Conservation (phyloP, 2,329 filamentous ascomycete genomes). For the Clonostachys chloroleuca region DNA sequence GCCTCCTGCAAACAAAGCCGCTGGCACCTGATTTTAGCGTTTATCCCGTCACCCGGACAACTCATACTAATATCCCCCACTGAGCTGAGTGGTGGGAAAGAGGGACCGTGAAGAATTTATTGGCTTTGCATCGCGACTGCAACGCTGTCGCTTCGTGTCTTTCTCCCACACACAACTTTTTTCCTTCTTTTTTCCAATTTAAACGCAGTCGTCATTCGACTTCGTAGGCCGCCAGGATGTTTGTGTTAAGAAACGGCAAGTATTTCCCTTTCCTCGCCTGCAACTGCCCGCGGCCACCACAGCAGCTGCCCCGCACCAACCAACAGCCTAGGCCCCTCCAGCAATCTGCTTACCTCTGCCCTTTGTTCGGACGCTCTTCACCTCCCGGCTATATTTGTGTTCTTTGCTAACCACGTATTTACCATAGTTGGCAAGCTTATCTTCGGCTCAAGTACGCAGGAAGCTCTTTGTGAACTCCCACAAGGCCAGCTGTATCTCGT, state of each 20-base stretch:
- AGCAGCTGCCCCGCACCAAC: neutral
- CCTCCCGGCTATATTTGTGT: neutral
- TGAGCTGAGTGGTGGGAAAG: no score
- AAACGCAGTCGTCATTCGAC: no score
- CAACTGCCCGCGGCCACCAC: no score
- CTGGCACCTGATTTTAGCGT: no score
- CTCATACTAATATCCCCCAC: no score
- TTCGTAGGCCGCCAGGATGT: conserved; percentile 20
- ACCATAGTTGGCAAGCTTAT: conserved; percentile 80
- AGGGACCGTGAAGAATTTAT: no score
- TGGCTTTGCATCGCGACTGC: neutral
- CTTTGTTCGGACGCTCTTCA: neutral
- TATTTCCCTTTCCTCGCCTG: conserved; percentile 9
- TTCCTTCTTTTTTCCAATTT: no score
- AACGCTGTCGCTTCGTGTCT: neutral
- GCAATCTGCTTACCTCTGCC: neutral
- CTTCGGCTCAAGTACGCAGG: conserved; percentile 82
- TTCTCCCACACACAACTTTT: no score
- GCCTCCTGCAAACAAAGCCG: no score
- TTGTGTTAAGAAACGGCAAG: conserved; percentile 39
- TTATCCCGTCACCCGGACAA: no score
- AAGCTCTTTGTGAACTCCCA: conserved; percentile 88
- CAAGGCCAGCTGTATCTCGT: conserved; percentile 98
- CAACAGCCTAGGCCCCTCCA: neutral
- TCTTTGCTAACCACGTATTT: conserved; percentile 3